phyloP scores from a whole-genome alignment of 2,329 filamentous ascomycete genomes.

The Calonectria ilicicola region DNA sequence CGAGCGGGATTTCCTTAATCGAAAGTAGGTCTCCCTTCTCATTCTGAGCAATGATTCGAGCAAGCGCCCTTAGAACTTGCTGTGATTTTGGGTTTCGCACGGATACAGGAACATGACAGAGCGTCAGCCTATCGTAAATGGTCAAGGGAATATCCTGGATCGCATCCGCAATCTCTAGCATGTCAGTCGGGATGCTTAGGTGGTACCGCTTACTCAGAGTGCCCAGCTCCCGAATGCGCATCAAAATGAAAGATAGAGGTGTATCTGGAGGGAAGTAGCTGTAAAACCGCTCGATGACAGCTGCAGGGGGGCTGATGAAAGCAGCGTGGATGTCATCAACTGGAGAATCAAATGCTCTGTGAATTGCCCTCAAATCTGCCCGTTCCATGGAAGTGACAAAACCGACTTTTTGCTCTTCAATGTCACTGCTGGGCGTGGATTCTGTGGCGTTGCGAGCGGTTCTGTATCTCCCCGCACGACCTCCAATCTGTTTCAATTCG shows the following conservation, averaged over 20 bases:
- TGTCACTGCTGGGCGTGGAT: not conserved
- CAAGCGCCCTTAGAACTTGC: constrained; percentile 71
- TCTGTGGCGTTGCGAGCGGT: constrained; percentile 61
- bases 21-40: constrained; percentile 76
- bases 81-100: constrained; percentile 62
- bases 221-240: constrained; percentile 78
- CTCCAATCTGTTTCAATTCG: constrained; percentile 94
- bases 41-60: constrained; percentile 76
- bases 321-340: constrained; percentile 76
- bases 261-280: constrained; percentile 84
- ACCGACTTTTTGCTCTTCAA: constrained; percentile 66
- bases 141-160: constrained; percentile 80
- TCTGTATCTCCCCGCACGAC: constrained; percentile 88
- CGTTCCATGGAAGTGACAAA: constrained; percentile 83
- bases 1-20: constrained; percentile 77
- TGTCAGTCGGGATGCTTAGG: constrained; percentile 69
- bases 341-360: constrained; percentile 71
- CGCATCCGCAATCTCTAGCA: constrained; percentile 75
- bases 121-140: constrained; percentile 79
- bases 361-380: constrained; percentile 74
- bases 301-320: constrained; percentile 78
- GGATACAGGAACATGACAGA: constrained; percentile 77
- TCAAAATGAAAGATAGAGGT: constrained; percentile 85
- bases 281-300: constrained; percentile 80
- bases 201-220: constrained; percentile 75